These are phyloP conservation scores for Tuber brumale DNA, from an alignment of 495 filamentous ascomycete species.

Conservation along the genomic window DNA sequence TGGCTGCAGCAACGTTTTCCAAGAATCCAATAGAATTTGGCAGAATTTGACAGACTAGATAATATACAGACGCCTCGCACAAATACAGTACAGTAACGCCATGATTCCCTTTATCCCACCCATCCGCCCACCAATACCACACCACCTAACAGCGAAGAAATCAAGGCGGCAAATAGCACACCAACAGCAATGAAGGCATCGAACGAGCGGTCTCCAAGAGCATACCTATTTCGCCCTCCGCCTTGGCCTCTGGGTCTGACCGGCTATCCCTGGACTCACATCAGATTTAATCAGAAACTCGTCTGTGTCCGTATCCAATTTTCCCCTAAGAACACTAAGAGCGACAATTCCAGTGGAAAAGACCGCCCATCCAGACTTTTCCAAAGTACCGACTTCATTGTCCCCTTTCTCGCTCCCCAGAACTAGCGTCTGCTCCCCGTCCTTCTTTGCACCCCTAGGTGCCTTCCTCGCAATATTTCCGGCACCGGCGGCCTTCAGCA, in stretches of 20 bases:
- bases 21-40: background rate
- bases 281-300: constrained; percentile 29
- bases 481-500: constrained; percentile 37
- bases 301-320: constrained; percentile 11
- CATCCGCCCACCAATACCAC: background rate
- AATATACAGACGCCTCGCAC: background rate
- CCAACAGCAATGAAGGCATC: background rate
- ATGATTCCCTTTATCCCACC: background rate
- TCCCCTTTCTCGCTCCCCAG: constrained; percentile 37
- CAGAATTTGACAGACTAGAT: background rate
- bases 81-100: background rate
- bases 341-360: constrained; percentile 31
- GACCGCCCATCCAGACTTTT: constrained; percentile 31
- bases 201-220: no score
- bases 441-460: constrained; percentile 25
- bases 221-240: constrained; percentile 22
- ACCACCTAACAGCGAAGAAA: constrained; percentile 1
- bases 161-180: background rate
- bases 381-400: constrained; percentile 20
- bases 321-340: constrained; percentile 33
- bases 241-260: constrained; percentile 17
- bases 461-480: constrained; percentile 28
- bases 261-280: background rate
- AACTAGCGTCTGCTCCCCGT: constrained; percentile 25
- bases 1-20: background rate